phyloP scores from a whole-genome alignment of 345 rosid genomes.

The Streptanthus diversifolius region DNA sequence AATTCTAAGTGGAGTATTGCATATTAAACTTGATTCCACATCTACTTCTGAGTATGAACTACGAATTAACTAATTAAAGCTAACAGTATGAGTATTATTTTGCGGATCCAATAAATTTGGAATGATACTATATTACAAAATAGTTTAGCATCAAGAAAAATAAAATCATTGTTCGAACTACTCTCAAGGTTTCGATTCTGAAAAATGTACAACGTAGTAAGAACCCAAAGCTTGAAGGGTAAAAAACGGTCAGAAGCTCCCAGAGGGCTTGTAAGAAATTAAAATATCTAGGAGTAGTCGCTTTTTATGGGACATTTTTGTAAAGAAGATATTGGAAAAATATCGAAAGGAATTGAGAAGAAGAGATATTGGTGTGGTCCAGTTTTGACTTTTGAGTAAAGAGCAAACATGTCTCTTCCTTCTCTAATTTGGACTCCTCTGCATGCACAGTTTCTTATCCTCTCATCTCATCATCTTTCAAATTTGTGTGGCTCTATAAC shows the following conservation, averaged over 20 bases:
- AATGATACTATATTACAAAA: background rate
- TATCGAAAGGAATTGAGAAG: slow-evolving; percentile 16
- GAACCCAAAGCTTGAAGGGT: background rate
- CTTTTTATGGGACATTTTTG: slow-evolving; percentile 8
- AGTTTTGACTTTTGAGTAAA: slow-evolving; percentile 28
- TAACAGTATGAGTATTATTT: background rate
- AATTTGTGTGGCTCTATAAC: slow-evolving; percentile 26
- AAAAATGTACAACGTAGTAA: slow-evolving; percentile 1
- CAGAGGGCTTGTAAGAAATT: background rate
- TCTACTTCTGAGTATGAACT: background rate
- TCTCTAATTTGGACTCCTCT: slow-evolving; percentile 28
- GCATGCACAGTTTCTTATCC: slow-evolving; percentile 27
- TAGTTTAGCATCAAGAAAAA: background rate
- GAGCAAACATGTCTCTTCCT: slow-evolving; percentile 31
- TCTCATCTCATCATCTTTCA: slow-evolving; percentile 1
- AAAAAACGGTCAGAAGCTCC: background rate
- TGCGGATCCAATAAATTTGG: background rate
- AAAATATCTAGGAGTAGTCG: background rate
- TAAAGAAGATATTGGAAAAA: slow-evolving; percentile 11
- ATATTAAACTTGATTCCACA: background rate
- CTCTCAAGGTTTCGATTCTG: background rate
- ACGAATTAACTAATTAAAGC: background rate
- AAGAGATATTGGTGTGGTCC: slow-evolving; percentile 22
- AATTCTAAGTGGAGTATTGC: background rate
- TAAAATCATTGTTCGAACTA: background rate